These are phyloP conservation scores for Volvariella volvacea DNA, from an alignment of 1,284 basidiomycete species.

Conservation along the genomic window DNA sequence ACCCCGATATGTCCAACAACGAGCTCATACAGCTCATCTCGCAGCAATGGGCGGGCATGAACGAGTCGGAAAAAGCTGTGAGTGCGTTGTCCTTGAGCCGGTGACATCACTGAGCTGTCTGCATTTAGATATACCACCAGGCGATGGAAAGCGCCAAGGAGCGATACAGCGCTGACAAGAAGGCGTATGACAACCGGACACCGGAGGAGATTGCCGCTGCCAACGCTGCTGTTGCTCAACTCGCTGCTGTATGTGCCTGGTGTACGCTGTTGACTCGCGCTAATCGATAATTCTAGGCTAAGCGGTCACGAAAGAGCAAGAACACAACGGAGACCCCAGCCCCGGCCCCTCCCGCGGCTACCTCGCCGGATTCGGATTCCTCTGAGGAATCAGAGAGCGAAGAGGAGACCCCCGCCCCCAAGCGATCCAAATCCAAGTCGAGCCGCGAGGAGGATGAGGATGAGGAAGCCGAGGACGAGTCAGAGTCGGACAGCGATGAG, in stretches of 20 bases:
- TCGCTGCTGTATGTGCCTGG: slow-evolving; percentile 26
- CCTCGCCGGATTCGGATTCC: slow-evolving; percentile 16
- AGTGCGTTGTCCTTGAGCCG: slow-evolving; percentile 18
- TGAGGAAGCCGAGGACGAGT: slow-evolving; percentile 23
- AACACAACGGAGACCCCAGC: slow-evolving; percentile 7
- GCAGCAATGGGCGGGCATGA: slow-evolving; percentile 68
- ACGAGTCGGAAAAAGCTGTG: slow-evolving; percentile 69
- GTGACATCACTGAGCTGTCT: neutral
- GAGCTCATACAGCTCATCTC: slow-evolving; percentile 73
- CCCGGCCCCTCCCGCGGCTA: slow-evolving; percentile 11
- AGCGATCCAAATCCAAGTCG: neutral
- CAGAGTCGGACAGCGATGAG: slow-evolving; percentile 15
- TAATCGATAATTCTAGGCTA: slow-evolving; percentile 7
- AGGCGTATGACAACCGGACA: slow-evolving; percentile 44
- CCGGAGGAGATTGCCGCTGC: slow-evolving; percentile 39
- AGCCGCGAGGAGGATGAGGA: slow-evolving; percentile 25
- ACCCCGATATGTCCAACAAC: slow-evolving; percentile 63
- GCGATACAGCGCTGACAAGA: slow-evolving; percentile 42
- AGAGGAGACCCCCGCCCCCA: slow-evolving; percentile 19
- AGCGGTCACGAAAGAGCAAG: slow-evolving; percentile 22
- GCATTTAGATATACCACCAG: slow-evolving; percentile 29
- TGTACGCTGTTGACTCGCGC: no score
- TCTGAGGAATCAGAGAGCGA: slow-evolving; percentile 18
- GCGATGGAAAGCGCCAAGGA: slow-evolving; percentile 36
- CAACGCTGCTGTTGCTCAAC: slow-evolving; percentile 30